Conservation (phyloP, 768 basidiomycete genomes). For the Boletus rex-veris region DNA sequence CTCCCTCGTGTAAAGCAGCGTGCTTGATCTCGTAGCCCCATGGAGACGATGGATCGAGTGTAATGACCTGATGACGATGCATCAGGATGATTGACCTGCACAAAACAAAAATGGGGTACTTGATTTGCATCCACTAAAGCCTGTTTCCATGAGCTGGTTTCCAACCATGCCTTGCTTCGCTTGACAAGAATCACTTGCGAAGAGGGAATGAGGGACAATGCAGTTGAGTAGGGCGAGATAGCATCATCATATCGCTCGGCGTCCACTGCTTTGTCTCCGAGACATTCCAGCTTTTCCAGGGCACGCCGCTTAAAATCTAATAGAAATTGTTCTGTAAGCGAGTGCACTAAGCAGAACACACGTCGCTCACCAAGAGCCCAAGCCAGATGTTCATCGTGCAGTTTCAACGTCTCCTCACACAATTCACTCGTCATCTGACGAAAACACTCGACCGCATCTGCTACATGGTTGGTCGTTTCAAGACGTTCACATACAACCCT, state of each 20-base stretch:
- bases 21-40: not conserved
- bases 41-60: not conserved
- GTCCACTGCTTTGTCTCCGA: not conserved
- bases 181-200: not conserved
- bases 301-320: not conserved
- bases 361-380: not conserved
- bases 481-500: not conserved
- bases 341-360: not conserved
- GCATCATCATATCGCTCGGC: not conserved
- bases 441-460: not conserved
- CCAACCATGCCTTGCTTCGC: not conserved
- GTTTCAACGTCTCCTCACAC: not conserved
- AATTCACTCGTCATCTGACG: not conserved
- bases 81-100: not conserved
- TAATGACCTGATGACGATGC: not conserved
- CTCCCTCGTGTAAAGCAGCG: not conserved
- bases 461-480: not conserved
- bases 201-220: not conserved
- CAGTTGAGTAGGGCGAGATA: not conserved
- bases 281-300: not conserved
- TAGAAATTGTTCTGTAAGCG: not conserved
- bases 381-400: not conserved
- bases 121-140: not conserved
- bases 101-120: not conserved
- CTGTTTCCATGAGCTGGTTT: not conserved